Base-by-base conservation (phyloP, 345 rosid genomes). In the Zanthoxylum bungeanum region DNA sequence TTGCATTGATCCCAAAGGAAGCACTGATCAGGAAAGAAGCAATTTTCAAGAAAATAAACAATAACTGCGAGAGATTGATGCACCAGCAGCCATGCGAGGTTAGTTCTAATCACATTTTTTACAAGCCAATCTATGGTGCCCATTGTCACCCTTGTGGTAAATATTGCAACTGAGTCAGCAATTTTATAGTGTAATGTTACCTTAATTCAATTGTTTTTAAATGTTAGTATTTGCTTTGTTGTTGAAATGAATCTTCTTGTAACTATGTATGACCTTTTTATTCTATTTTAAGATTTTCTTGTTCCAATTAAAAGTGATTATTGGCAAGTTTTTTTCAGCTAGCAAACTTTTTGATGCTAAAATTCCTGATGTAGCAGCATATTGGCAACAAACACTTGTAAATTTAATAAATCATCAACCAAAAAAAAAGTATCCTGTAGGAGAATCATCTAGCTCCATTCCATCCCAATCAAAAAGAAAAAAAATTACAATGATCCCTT, bases 1-100 rank as follows among this genome's bases (percentile, higher is more conserved):
- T 30, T 77, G 85, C 57, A 40, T 58, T 3, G 79, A 77, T 44
- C 62, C 80, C 34, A 3, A 77, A 69, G 68, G 68, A 66, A 60
- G 63, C 65, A 39, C 46, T 21, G 36, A 69, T 30, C 50, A 75
- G 68, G 70, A 53, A 17, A 78, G 61, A 66, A 66, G 47, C n/a
- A 65, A 68, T 31, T 34, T 58, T 39, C 77, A 67, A 68, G 78
- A 77, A 36, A 70, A 74, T n/a, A 57, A 69, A 56, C 27, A 46
- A 64, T 24, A 72, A 72, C 66, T 63, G 60, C 37, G 11, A 60
- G 19, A 67, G 57, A 24, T 56, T 36, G 51, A 60, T 17, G 50
- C 16, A 28, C 52, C 4, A 5, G 60, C 39, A 5, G 60, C 39
- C 12, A 0, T 69, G 74, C 30, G 0, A 39, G 78, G 79, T 79